Evolutionary conservation across 768 basidiomycete genomes (phyloP).

Genomic region (Daedaleopsis sinensis): DNA sequence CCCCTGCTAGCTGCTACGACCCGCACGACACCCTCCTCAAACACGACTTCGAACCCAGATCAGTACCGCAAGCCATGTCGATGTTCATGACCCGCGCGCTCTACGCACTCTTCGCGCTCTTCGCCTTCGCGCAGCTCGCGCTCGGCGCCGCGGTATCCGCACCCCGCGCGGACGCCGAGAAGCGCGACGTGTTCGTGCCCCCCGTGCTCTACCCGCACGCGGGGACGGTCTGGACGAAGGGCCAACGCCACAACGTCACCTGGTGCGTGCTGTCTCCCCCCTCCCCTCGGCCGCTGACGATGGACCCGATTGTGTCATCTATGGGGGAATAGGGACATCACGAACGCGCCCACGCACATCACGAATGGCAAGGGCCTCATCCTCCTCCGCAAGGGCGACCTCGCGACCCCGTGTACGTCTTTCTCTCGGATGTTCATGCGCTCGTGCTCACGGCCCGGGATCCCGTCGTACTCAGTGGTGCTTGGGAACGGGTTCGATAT

Average conservation of each 20-base stretch:
- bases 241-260: conserved; percentile 19
- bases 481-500: conserved; percentile 39
- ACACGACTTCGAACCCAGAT: not conserved
- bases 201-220: conserved; percentile 21
- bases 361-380: conserved; percentile 34
- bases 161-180: not conserved
- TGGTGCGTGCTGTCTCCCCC: conserved; percentile 8
- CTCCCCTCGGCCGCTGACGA: too few species aligned
- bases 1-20: not conserved
- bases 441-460: too few species aligned
- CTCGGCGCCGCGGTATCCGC: conserved; percentile 1
- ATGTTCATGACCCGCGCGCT: conserved; percentile 4
- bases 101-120: conserved; percentile 6
- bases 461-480: conserved; percentile 26
- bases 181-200: conserved; percentile 19
- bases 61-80: not conserved
- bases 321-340: conserved; percentile 36
- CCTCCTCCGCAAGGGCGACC: conserved; percentile 26
- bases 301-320: not conserved
- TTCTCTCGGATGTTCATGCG: not conserved
- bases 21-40: not conserved
- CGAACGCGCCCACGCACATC: conserved; percentile 40
- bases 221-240: conserved; percentile 18
- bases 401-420: conserved; percentile 31
- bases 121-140: conserved; percentile 9